phyloP scores from a whole-genome alignment of 257 asterid genomes.

The Datura wrightii region DNA sequence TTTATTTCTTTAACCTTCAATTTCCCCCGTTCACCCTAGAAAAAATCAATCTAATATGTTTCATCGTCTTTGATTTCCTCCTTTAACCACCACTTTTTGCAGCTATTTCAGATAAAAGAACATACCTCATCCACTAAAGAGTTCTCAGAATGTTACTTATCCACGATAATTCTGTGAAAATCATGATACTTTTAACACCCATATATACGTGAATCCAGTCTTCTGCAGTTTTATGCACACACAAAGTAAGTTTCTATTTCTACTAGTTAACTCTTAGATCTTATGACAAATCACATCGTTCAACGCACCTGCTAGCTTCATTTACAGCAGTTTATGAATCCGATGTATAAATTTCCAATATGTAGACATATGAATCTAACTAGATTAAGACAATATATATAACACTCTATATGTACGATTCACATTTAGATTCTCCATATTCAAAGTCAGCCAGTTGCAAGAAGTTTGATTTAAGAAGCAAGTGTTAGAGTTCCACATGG shows the following conservation, averaged over 20 bases:
- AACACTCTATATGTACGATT: neutral
- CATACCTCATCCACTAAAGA: neutral
- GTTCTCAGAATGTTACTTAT: neutral
- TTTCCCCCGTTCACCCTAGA: neutral
- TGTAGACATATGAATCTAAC: neutral
- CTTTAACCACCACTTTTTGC: slow-evolving; percentile 14
- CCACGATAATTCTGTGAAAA: neutral
- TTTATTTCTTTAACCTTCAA: neutral
- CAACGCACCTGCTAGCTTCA: neutral
- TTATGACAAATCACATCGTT: neutral
- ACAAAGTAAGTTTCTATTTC: neutral
- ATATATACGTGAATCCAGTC: neutral
- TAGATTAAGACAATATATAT: neutral
- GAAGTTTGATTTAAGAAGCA: slow-evolving; percentile 7
- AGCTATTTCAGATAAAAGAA: neutral
- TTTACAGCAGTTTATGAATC: slow-evolving; percentile 15
- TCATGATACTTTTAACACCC: neutral
- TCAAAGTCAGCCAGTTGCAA: neutral
- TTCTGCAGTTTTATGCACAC: neutral
- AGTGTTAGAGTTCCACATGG: neutral
- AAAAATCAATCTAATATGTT: neutral
- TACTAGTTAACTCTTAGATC: neutral
- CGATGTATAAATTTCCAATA: neutral
- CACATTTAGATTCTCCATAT: neutral
- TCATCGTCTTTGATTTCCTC: neutral